Evolutionary conservation across 805 yeast species (phyloP), one percentile per base, ranked within the genome.

Genomic region (Helenozyma baotianmanensis): DNA sequence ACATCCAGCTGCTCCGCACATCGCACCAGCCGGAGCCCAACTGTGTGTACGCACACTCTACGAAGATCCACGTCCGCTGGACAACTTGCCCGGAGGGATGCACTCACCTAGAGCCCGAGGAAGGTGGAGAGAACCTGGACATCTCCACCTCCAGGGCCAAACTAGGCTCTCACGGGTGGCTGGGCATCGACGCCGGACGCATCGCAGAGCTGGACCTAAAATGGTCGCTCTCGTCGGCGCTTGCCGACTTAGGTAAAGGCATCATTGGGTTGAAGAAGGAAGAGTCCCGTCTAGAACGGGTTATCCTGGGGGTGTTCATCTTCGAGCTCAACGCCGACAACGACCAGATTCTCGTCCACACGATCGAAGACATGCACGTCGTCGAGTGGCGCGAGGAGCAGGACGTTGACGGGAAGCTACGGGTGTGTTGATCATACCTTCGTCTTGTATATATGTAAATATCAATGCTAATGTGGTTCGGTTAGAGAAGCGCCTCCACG

Each of bases 321-420:
- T 81, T 81, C 49, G 89, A 82, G 48, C 61, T 82, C 36, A 75
- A 70, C 46, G 68, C 67, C 15, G 58, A 62, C n/a, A 78, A 79
- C 49, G 69, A 73, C 36, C 52, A 63, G 39, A 73, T 82, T 21
- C 28, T 64, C 6, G 84, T 77, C 4, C 85, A 81, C 49, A 78
- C 83, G 2, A 67, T 82, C 21, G 90, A 82, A 44, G 72, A 78
- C 45, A 66, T 82, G 35, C 80, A 80, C 39, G 63, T 80, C 27
- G 55, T 75, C 15, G 83, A 79, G 45, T 67, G 36, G 13, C 32
- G 21, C 6, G 35, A 39, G n/a, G 42, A 40, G 26, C 30, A 33
- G 27, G 24, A 25, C 14, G 38, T 34, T 9, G 34, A 19, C 8
- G 23, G 27, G 14, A 42, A 46, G 25, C 44, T 46, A 4, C 39